Conservation (phyloP, 352 stramenopile species). For the Phytophthora podocarpi region DNA sequence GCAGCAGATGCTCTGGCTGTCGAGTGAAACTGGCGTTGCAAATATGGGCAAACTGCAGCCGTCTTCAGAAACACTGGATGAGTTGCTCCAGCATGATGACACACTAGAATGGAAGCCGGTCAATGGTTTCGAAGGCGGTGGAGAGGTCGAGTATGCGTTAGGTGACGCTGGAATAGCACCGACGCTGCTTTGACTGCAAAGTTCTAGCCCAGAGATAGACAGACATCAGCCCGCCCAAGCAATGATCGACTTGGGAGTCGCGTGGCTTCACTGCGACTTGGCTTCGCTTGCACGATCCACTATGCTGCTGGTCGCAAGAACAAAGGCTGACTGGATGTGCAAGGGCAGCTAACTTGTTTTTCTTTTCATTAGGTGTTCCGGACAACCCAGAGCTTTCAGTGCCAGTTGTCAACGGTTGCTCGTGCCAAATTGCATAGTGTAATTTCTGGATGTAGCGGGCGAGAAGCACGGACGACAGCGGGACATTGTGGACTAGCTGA, state of each 20-base stretch:
- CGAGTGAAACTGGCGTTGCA: slow-evolving; percentile 1
- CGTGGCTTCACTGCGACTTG: not conserved
- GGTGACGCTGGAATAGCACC: slow-evolving; percentile 31
- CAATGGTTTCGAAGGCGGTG: slow-evolving; percentile 22
- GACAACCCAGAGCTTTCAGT: not conserved
- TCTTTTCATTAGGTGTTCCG: slow-evolving; percentile 11
- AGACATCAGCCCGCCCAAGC: slow-evolving; percentile 4
- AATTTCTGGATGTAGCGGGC: slow-evolving; percentile 16
- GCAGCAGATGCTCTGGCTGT: slow-evolving; percentile 13
- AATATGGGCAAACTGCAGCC: slow-evolving; percentile 8
- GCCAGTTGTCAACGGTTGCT: not conserved
- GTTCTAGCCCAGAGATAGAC: slow-evolving; percentile 13
- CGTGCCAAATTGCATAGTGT: slow-evolving; percentile 20
- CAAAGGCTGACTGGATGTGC: not conserved
- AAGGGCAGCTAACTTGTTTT: slow-evolving; percentile 22
- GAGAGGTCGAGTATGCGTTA: slow-evolving; percentile 31
- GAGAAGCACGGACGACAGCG: slow-evolving; percentile 5
- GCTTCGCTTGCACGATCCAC: slow-evolving; percentile 1
- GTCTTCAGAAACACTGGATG: slow-evolving; percentile 37
- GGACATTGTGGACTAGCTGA: slow-evolving; percentile 2
- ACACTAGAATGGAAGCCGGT: slow-evolving; percentile 37
- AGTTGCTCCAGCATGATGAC: slow-evolving; percentile 35
- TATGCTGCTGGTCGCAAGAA: not conserved
- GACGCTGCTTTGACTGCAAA: slow-evolving; percentile 32
- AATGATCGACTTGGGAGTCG: not conserved